phyloP scores from a whole-genome alignment of 176 grass and related monocot genomes.

The Hsuehochloa calcarea region DNA sequence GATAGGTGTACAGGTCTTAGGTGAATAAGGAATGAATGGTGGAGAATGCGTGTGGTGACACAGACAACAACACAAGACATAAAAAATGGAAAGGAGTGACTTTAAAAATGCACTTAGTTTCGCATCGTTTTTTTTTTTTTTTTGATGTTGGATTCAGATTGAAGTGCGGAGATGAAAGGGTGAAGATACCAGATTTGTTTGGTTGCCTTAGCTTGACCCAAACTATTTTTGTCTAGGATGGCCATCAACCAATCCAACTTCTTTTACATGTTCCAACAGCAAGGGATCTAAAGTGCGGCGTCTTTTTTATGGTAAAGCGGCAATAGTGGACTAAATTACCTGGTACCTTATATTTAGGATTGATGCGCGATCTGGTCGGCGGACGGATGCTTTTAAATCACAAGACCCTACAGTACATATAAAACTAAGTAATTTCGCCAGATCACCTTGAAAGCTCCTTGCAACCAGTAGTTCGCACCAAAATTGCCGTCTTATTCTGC shows the following conservation, averaged over 20 bases:
- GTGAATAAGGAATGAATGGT: too few relatives aligned
- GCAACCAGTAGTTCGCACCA: constrained; percentile 5
- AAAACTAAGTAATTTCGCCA: background rate
- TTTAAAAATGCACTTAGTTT: background rate
- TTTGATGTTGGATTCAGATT: background rate
- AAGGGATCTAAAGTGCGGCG: background rate
- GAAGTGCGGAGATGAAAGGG: background rate
- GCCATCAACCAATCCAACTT: background rate
- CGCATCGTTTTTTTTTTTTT: background rate
- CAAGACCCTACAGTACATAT: background rate
- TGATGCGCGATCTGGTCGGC: background rate
- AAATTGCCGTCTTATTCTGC: background rate
- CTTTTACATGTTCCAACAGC: background rate
- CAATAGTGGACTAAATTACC: background rate
- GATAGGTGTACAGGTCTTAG: too few relatives aligned
- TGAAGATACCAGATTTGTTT: background rate
- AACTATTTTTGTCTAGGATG: background rate
- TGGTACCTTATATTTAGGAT: background rate
- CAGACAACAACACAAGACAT: background rate
- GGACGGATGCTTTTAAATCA: background rate
- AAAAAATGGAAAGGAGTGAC: background rate
- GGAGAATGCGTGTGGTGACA: too few relatives aligned
- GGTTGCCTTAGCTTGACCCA: background rate
- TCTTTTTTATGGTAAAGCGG: background rate
- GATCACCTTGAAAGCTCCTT: background rate